Conservation (phyloP, 192 early-diverging fungal genomes). For the Gonapodya prolifera region DNA sequence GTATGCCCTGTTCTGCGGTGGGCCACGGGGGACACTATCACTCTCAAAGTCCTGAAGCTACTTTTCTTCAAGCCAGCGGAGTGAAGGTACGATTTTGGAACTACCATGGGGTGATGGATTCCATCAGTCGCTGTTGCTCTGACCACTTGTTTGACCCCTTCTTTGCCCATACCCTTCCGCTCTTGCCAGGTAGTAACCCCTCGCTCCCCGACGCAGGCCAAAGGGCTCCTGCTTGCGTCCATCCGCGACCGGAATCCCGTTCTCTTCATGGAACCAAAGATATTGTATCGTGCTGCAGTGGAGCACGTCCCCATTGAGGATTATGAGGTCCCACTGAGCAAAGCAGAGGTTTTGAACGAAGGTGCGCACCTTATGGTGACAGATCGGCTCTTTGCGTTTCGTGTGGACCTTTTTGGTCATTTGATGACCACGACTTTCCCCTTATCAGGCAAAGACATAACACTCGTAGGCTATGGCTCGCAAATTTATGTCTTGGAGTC, state of each 20-base stretch:
- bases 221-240: slow-evolving; percentile 78
- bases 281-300: slow-evolving; percentile 86
- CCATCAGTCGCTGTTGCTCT: slow-evolving; percentile 3
- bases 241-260: slow-evolving; percentile 88
- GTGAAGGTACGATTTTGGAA: slow-evolving; percentile 44
- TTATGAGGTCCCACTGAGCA: slow-evolving; percentile 78
- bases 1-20: slow-evolving; percentile 83
- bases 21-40: slow-evolving; percentile 98
- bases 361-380: slow-evolving; percentile 12
- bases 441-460: neutral
- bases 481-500: slow-evolving; percentile 89
- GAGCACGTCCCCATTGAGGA: slow-evolving; percentile 90
- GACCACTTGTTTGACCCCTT: slow-evolving; percentile 10
- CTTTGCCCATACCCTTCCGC: too few species aligned
- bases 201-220: slow-evolving; percentile 85
- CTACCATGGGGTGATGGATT: neutral
- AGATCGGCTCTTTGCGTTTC: neutral
- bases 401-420: neutral
- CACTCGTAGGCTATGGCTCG: slow-evolving; percentile 76
- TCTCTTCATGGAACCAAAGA: slow-evolving; percentile 95
- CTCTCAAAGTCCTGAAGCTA: slow-evolving; percentile 84
- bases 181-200: slow-evolving; percentile 71
- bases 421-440: too few species aligned
- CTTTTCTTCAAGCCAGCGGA: slow-evolving; percentile 90
- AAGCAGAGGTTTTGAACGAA: slow-evolving; percentile 77